These are phyloP conservation scores for Pichia sp. DNA, from an alignment of 1,139 yeast species.

Conservation along the genomic window DNA sequence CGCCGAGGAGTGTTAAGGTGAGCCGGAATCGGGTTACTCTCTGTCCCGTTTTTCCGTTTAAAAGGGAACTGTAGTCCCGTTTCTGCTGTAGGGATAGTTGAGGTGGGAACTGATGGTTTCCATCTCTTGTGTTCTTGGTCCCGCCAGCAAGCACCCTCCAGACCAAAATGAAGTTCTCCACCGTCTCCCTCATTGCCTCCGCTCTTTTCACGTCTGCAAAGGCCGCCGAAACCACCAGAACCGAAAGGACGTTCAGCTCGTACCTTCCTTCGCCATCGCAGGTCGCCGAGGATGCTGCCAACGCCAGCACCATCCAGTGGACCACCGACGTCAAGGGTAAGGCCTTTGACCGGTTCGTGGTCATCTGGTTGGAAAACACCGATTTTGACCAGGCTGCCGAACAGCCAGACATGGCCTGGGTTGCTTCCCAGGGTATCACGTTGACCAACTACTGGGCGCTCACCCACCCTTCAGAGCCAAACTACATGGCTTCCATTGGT, in stretches of 20 bases:
- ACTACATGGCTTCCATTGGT: constrained; percentile 43
- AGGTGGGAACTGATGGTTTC: no score
- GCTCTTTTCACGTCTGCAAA: constrained; percentile 16
- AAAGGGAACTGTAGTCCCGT: not conserved
- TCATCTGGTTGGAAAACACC: constrained; percentile 47
- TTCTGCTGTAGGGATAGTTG: not conserved
- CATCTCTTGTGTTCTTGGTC: no score
- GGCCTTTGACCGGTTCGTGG: constrained; percentile 40
- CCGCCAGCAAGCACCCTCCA: no score
- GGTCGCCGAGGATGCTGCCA: constrained; percentile 37
- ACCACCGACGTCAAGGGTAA: constrained; percentile 40
- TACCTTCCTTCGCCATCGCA: constrained; percentile 35
- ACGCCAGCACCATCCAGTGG: constrained; percentile 32
- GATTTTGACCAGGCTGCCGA: constrained; percentile 46
- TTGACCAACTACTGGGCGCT: constrained; percentile 46
- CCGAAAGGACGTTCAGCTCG: constrained; percentile 33
- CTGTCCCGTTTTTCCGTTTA: not conserved
- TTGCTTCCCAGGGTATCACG: constrained; percentile 40
- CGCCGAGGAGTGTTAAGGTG: not conserved
- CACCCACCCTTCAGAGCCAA: constrained; percentile 50
- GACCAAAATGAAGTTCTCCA: constrained; percentile 12
- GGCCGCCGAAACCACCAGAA: constrained; percentile 21
- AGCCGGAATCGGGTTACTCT: no score
- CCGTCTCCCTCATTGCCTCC: constrained; percentile 13
- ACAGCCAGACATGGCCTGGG: constrained; percentile 37